phyloP scores from a whole-genome alignment of 192 early-diverging fungal species.

The Rhizoclosmatium globosum region DNA sequence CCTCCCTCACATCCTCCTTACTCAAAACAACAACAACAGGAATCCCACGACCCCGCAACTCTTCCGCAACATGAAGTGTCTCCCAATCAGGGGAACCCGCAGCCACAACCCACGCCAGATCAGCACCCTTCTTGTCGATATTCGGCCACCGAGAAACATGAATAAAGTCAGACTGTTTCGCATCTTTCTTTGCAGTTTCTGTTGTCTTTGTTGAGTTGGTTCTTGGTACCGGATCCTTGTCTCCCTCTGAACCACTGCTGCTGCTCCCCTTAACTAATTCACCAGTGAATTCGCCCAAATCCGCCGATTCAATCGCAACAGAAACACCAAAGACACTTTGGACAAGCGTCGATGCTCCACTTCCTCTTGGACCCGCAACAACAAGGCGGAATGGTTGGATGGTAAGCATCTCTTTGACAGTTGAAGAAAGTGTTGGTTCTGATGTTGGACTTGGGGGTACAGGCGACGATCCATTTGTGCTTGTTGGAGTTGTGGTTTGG shows the following conservation, averaged over 20 bases:
- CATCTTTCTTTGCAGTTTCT: background rate
- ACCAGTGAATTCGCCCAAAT: background rate
- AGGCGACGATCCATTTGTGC: background rate
- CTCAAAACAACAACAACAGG: background rate
- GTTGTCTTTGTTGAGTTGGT: background rate
- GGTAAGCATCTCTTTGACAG: constrained; percentile 3
- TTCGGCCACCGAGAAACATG: background rate
- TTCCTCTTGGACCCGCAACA: background rate
- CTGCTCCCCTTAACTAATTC: background rate
- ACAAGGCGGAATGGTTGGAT: background rate
- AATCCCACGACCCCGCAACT: background rate
- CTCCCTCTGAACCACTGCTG: background rate
- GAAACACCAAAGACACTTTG: constrained; percentile 17
- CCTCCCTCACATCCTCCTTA: background rate
- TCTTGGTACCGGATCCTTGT: background rate
- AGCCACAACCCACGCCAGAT: constrained; percentile 1
- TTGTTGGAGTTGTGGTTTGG: background rate
- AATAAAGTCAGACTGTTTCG: background rate
- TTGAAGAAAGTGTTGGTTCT: background rate
- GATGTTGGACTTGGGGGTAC: background rate
- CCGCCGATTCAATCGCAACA: background rate
- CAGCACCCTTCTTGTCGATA: background rate
- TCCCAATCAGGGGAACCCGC: background rate
- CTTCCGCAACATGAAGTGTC: background rate
- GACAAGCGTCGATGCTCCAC: background rate